These are phyloP conservation scores for Clathrospora elynae DNA, from an alignment of 2,329 filamentous ascomycete genomes.

Conservation along the genomic window DNA sequence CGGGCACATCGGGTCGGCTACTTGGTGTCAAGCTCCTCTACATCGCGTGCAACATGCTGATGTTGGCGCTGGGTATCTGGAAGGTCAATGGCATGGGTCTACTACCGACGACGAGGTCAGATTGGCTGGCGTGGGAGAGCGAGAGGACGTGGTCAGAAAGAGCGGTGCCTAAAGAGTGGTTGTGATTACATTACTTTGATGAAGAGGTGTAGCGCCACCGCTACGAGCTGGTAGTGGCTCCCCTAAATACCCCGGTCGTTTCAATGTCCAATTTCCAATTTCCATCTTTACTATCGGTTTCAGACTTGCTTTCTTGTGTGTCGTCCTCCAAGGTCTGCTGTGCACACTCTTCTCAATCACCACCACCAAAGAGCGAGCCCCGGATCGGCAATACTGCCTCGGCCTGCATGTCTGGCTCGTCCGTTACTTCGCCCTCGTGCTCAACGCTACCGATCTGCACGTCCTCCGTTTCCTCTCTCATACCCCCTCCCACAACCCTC, in stretches of 20 bases:
- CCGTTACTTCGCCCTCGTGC: too few species aligned
- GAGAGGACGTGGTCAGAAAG: conserved; percentile 59
- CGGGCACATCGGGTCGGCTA: conserved; percentile 73
- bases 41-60: conserved; percentile 81
- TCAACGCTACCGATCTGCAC: too few species aligned
- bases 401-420: too few species aligned
- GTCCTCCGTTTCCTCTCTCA: background rate
- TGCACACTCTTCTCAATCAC: too few species aligned
- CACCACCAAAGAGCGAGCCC: too few species aligned
- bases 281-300: too few species aligned
- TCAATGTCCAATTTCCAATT: too few species aligned
- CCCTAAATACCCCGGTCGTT: background rate
- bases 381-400: too few species aligned
- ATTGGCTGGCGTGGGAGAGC: conserved; percentile 96
- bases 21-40: conserved; percentile 86
- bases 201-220: background rate
- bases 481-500: background rate
- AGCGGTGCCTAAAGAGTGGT: conserved; percentile 45
- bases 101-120: conserved; percentile 92
- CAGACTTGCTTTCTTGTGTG: too few species aligned
- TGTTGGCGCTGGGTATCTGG: conserved; percentile 86
- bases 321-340: too few species aligned
- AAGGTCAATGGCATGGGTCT: conserved; percentile 97
- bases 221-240: too few species aligned
- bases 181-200: conserved; percentile 20